These are phyloP conservation scores for Alternaria angustiovoidea DNA, from an alignment of 2,329 filamentous ascomycete species.

Conservation along the genomic window DNA sequence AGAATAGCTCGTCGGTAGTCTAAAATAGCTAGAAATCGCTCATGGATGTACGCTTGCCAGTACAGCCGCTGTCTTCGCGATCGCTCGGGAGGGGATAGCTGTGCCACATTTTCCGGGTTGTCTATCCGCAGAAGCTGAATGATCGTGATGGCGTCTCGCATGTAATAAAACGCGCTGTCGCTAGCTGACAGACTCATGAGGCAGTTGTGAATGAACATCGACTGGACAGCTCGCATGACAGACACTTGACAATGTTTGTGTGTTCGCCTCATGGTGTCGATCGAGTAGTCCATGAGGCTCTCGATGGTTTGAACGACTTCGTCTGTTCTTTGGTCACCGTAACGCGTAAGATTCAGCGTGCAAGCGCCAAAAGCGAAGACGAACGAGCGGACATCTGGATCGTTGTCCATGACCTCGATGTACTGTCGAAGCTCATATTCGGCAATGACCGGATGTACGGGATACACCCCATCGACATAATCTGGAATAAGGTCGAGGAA, in stretches of 20 bases:
- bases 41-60: constrained; percentile 66
- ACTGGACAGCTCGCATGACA: constrained; percentile 60
- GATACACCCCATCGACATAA: constrained; percentile 57
- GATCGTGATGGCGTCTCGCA: constrained; percentile 59
- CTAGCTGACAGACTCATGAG: constrained; percentile 59
- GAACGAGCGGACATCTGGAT: constrained; percentile 53
- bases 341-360: constrained; percentile 55
- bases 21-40: constrained; percentile 63
- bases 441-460: constrained; percentile 57
- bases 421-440: constrained; percentile 51
- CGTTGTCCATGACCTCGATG: constrained; percentile 49
- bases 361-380: constrained; percentile 57
- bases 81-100: constrained; percentile 48
- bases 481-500: constrained; percentile 56
- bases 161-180: constrained; percentile 60
- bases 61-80: constrained; percentile 60
- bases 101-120: constrained; percentile 46
- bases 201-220: constrained; percentile 62
- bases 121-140: constrained; percentile 52
- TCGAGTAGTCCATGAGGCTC: constrained; percentile 45
- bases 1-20: constrained; percentile 58
- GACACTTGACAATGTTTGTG: constrained; percentile 53
- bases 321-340: constrained; percentile 42
- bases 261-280: constrained; percentile 50
- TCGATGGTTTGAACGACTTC: constrained; percentile 45